Evolutionary conservation across 1,139 yeast genomes (phyloP).

Genomic region (Lodderomyces oxycetoniae): DNA sequence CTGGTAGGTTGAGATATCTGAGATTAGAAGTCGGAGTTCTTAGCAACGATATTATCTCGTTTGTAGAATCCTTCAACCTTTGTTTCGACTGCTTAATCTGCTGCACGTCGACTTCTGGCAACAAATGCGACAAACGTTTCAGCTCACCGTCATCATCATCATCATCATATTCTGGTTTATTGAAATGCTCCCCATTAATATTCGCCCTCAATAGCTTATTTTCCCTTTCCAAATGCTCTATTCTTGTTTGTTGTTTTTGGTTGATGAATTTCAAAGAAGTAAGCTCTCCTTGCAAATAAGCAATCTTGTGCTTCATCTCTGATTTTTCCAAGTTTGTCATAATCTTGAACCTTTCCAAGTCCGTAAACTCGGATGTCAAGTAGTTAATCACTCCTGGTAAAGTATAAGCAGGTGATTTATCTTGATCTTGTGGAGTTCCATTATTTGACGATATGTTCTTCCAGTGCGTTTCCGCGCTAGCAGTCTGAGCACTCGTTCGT

Average conservation of each 20-base stretch:
- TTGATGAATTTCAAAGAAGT: slow-evolving; percentile 38
- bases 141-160: slow-evolving; percentile 1
- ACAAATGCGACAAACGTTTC: neutral
- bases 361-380: slow-evolving; percentile 56
- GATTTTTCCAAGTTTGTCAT: slow-evolving; percentile 53
- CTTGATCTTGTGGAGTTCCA: slow-evolving; percentile 14
- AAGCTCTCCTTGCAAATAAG: slow-evolving; percentile 52
- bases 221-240: slow-evolving; percentile 28
- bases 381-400: slow-evolving; percentile 64
- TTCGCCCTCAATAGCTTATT: slow-evolving; percentile 13
- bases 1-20: slow-evolving; percentile 22
- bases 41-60: slow-evolving; percentile 37
- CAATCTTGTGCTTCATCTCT: slow-evolving; percentile 52
- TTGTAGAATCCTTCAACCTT: slow-evolving; percentile 39
- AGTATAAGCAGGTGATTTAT: slow-evolving; percentile 33
- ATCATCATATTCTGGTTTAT: neutral
- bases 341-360: slow-evolving; percentile 53
- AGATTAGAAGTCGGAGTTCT: slow-evolving; percentile 29
- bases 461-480: slow-evolving; percentile 14
- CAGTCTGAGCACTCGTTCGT: slow-evolving; percentile 5
- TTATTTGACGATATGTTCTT: slow-evolving; percentile 13
- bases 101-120: slow-evolving; percentile 41
- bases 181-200: slow-evolving; percentile 4
- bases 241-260: slow-evolving; percentile 32
- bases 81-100: slow-evolving; percentile 36